These are phyloP conservation scores for Apostasia ramifera DNA, from an alignment of 106 monocot species.

Conservation along the genomic window DNA sequence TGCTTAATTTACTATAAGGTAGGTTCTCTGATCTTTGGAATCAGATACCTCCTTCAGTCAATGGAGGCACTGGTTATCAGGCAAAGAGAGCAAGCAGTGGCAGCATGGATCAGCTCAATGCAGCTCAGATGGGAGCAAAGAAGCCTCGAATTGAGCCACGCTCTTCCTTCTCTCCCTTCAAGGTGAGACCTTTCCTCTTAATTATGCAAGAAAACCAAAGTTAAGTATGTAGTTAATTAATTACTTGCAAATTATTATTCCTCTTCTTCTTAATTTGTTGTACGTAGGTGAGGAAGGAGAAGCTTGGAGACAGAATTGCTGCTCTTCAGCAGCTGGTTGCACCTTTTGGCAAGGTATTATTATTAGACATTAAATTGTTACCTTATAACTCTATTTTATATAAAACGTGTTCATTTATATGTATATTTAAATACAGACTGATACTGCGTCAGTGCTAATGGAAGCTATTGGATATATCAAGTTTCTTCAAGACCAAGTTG, in stretches of 20 bases:
- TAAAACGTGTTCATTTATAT: neutral
- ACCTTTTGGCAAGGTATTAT: constrained; percentile 79
- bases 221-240: neutral
- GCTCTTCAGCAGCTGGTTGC: constrained; percentile 88
- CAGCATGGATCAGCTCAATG: constrained; percentile 9
- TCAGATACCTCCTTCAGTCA: constrained; percentile 19
- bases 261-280: neutral
- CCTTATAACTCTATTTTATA: too few relatives aligned
- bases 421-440: neutral
- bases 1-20: neutral
- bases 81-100: constrained; percentile 2
- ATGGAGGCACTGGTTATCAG: constrained; percentile 19
- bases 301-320: constrained; percentile 77
- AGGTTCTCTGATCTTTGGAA: constrained; percentile 14
- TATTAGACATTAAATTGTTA: too few relatives aligned
- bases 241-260: neutral
- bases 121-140: constrained; percentile 18
- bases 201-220: neutral
- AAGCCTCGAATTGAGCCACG: constrained; percentile 40
- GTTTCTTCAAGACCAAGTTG: constrained; percentile 18
- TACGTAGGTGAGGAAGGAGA: constrained; percentile 80
- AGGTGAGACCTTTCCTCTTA: constrained; percentile 25
- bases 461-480: constrained; percentile 12
- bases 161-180: constrained; percentile 50
- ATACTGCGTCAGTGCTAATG: constrained; percentile 9